Evolutionary conservation across 306 rosid genomes (phyloP).

Genomic region (Medicago arabica): DNA sequence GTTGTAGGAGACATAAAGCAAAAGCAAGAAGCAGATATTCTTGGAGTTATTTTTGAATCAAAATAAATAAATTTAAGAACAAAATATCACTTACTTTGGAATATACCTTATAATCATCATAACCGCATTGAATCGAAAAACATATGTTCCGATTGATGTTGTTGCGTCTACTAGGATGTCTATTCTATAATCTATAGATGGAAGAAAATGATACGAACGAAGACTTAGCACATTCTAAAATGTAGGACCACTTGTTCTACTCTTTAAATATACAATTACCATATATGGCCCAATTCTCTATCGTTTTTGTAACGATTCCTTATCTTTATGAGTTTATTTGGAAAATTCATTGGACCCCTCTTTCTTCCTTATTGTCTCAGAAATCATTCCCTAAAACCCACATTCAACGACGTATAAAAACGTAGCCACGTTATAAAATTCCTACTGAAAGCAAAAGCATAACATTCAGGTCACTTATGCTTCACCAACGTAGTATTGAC

Average conservation of each 20-base stretch:
- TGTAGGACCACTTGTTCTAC: conserved; percentile 53
- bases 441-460: conserved; percentile 57
- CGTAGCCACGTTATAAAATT: conserved; percentile 47
- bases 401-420: conserved; percentile 53
- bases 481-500: too few relatives aligned
- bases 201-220: conserved; percentile 20
- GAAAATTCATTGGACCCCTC: conserved; percentile 52
- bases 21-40: conserved; percentile 73
- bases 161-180: conserved; percentile 53
- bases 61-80: background rate
- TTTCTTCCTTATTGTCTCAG: conserved; percentile 54
- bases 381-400: conserved; percentile 74
- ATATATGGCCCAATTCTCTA: conserved; percentile 53
- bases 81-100: conserved; percentile 14
- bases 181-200: conserved; percentile 37
- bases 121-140: conserved; percentile 58
- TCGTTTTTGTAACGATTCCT: conserved; percentile 52
- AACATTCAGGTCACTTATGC: conserved; percentile 27
- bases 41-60: conserved; percentile 15
- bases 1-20: conserved; percentile 68
- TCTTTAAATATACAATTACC: conserved; percentile 61
- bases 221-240: conserved; percentile 37
- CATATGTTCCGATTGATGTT: conserved; percentile 41
- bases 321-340: conserved; percentile 54
- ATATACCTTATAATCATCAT: conserved; percentile 53